Evolutionary conservation across 1,139 yeast genomes (phyloP), one percentile per base, ranked within the genome.

Genomic region (Sugiyamaella novakii): DNA sequence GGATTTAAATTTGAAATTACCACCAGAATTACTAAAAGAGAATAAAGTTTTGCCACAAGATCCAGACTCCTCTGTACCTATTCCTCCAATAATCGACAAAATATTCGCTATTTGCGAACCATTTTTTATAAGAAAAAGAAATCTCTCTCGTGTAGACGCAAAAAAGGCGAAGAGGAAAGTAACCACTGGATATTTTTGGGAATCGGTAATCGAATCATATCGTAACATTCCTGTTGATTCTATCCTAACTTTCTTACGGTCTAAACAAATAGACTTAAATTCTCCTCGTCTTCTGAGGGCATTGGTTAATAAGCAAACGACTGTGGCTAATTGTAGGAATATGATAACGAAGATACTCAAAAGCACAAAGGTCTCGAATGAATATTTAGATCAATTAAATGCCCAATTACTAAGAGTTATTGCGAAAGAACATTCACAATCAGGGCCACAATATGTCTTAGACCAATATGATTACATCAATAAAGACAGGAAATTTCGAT

Each of bases 181-280:
- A 6, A 5, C 30, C 11, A 19, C 24, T 5, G 43, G 48, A 14
- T 37, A 33, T 14, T 30, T 45, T 22, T 45, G 48, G 48, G 48
- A 24, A 19, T 22, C 38, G n/a, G 43, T 45, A 12, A 22, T 45
- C 10, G 24, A 24, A 3, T 22, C 39, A 8, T 37, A 30, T 12
- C 38, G 22, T 11, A 21, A 21, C 6, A 19, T 21, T 24, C 43
- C 38, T 10, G 28, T 24, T 3, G 39, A 37, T 15, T 11, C 34
- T 4, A 45, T 45, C 18, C 7, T 30, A 24, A 7, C 28, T 10
- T 45, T 22, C 17, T 31, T 45, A 31, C 7, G 28, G 12, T 12
- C 30, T 1, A 45, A 45, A 17, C 15, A 28, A 2, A 30, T 45
- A 19, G 3, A 11, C 2, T 15, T 21, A 3, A 22, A n/a, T 8